phyloP scores from a whole-genome alignment of 768 basidiomycete genomes.

The Panus rudis region DNA sequence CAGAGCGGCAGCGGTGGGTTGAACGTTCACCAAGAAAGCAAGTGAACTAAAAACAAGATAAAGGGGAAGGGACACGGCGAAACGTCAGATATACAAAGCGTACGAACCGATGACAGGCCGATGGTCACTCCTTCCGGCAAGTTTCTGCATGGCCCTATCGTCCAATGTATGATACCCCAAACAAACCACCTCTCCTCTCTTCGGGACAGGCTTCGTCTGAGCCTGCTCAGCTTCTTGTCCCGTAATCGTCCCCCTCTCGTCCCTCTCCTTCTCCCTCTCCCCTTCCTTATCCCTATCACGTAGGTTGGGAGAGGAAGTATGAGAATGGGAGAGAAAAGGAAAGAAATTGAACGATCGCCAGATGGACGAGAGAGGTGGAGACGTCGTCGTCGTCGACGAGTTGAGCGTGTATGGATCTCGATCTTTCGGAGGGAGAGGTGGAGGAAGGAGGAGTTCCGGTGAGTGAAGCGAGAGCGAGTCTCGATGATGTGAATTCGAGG shows the following conservation, averaged over 20 bases:
- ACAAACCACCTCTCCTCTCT: constrained; percentile 67
- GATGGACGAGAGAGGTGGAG: constrained; percentile 23
- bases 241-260: too few species aligned
- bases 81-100: constrained; percentile 46
- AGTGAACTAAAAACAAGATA: too few species aligned
- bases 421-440: constrained; percentile 10
- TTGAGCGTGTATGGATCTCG: too few species aligned
- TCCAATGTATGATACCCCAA: constrained; percentile 67
- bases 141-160: constrained; percentile 63
- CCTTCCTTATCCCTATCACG: too few species aligned
- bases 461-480: not conserved
- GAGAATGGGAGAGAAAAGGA: constrained; percentile 40
- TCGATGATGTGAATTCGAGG: not conserved
- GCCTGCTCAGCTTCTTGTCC: constrained; percentile 5
- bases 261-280: constrained; percentile 13
- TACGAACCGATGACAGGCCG: constrained; percentile 80
- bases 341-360: constrained; percentile 39
- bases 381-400: too few species aligned
- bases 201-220: constrained; percentile 20
- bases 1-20: too few species aligned
- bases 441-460: not conserved
- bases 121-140: constrained; percentile 81
- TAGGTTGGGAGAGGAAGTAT: constrained; percentile 20
- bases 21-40: too few species aligned
- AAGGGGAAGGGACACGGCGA: too few species aligned